These are phyloP conservation scores for Peziza echinospora DNA, from an alignment of 495 filamentous ascomycete species.

Conservation along the genomic window DNA sequence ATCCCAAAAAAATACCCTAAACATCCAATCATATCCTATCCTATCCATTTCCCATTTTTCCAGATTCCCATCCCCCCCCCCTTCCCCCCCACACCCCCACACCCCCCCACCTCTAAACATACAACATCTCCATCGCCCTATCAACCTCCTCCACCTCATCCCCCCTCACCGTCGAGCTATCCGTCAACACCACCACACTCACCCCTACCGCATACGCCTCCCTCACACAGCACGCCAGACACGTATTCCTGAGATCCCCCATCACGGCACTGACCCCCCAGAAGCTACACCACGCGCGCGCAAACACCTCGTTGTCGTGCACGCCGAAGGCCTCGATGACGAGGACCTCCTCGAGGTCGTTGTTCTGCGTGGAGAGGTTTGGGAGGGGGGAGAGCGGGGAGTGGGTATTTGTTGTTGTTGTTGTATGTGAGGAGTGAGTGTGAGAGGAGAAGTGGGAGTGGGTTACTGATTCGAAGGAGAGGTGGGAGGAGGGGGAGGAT, in stretches of 20 bases:
- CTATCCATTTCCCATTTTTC: no score
- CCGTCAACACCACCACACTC: conserved; percentile 44
- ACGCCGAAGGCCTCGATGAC: conserved; percentile 50
- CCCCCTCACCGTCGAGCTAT: conserved; percentile 23
- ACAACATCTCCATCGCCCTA: conserved; percentile 18
- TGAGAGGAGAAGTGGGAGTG: not conserved
- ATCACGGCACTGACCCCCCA: conserved; percentile 46
- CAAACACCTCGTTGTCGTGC: conserved; percentile 49
- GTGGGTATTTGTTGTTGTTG: no score
- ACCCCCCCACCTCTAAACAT: conserved; percentile 5
- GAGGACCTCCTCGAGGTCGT: conserved; percentile 36
- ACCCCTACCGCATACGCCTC: conserved; percentile 49
- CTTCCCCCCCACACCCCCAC: conserved; percentile 6
- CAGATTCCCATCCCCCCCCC: no score
- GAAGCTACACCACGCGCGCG: conserved; percentile 48
- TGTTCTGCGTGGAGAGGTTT: not conserved
- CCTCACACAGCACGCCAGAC: conserved; percentile 47
- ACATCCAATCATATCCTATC: no score
- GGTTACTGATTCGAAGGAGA: not conserved
- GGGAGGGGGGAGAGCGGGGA: no score
- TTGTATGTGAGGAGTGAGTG: not conserved
- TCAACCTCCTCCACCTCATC: conserved; percentile 23
- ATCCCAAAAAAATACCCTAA: no score
- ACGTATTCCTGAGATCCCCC: conserved; percentile 43
- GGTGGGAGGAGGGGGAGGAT: not conserved